These are phyloP conservation scores for Malus hybrid DNA, from an alignment of 331 rosid species.

Conservation along the genomic window DNA sequence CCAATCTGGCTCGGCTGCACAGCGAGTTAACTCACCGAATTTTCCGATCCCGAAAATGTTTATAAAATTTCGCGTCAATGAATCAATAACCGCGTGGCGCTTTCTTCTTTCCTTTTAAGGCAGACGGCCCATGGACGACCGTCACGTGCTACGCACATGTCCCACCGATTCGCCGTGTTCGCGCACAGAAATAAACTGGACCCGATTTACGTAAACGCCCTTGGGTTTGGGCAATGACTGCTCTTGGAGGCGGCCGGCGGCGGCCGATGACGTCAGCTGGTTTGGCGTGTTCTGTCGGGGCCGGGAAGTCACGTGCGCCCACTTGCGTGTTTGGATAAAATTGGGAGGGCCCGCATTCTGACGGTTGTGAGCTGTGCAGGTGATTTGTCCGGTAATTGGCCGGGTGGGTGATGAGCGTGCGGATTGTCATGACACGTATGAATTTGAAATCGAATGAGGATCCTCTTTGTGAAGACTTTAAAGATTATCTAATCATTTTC, in stretches of 20 bases:
- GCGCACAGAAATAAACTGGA: background rate
- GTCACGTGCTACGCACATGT: slow-evolving; percentile 28
- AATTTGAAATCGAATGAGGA: no score
- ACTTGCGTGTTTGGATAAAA: slow-evolving; percentile 39
- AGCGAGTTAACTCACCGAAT: slow-evolving; percentile 14
- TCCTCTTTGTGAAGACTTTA: rapidly evolving
- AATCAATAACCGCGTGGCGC: background rate
- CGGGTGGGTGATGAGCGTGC: no score
- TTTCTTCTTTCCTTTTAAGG: background rate
- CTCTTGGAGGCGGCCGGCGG: slow-evolving; percentile 10
- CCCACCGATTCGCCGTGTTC: slow-evolving; percentile 24
- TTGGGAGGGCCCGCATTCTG: slow-evolving; percentile 48
- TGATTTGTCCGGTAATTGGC: no score
- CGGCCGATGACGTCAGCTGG: background rate
- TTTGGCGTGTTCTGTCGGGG: slow-evolving; percentile 8
- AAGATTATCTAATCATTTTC: rapidly evolving
- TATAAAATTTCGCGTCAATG: background rate
- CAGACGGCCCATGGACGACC: background rate
- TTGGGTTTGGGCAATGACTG: background rate
- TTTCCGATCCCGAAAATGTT: background rate
- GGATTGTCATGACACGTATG: no score
- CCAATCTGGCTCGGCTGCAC: background rate
- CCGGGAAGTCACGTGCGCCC: slow-evolving; percentile 7
- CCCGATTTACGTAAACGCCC: slow-evolving; percentile 7
- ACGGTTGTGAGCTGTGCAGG: slow-evolving; percentile 19